Evolutionary conservation across 495 filamentous ascomycete species (phyloP).

Genomic region (Astrocystis sublimbata): DNA sequence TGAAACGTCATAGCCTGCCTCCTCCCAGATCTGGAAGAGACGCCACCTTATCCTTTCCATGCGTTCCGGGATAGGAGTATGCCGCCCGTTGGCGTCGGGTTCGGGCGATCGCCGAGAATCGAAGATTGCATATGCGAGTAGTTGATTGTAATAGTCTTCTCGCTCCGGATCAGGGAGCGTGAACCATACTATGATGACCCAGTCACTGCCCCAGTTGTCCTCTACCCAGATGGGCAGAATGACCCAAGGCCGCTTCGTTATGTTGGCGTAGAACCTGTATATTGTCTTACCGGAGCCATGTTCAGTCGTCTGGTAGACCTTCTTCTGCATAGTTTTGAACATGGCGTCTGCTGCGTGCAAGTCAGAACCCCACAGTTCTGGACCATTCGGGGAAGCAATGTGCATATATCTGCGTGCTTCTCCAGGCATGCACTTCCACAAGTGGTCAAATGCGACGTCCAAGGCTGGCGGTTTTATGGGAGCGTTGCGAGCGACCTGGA

Average conservation of each 20-base stretch:
- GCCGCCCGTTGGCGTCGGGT: neutral
- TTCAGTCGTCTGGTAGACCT: neutral
- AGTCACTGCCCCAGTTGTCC: constrained; percentile 29
- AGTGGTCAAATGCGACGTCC: constrained; percentile 22
- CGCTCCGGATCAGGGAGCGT: neutral
- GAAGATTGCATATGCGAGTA: constrained; percentile 13
- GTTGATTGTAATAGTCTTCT: neutral
- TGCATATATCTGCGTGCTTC: neutral
- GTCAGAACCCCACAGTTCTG: constrained; percentile 24
- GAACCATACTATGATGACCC: constrained; percentile 22
- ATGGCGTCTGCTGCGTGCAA: neutral
- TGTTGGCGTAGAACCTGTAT: constrained; percentile 7
- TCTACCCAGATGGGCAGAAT: constrained; percentile 34
- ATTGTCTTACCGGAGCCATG: neutral
- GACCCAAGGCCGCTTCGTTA: constrained; percentile 23
- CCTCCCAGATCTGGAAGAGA: constrained; percentile 1
- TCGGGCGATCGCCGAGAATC: constrained; percentile 32
- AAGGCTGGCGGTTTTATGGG: constrained; percentile 20
- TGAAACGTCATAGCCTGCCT: neutral
- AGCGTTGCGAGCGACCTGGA: constrained; percentile 26
- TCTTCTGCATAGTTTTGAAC: constrained; percentile 15
- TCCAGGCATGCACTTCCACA: constrained; percentile 24
- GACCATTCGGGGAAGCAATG: constrained; percentile 21
- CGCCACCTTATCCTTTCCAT: neutral
- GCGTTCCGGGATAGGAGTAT: neutral